Conservation (phyloP, 768 basidiomycete species). For the Phallus indusiatus region DNA sequence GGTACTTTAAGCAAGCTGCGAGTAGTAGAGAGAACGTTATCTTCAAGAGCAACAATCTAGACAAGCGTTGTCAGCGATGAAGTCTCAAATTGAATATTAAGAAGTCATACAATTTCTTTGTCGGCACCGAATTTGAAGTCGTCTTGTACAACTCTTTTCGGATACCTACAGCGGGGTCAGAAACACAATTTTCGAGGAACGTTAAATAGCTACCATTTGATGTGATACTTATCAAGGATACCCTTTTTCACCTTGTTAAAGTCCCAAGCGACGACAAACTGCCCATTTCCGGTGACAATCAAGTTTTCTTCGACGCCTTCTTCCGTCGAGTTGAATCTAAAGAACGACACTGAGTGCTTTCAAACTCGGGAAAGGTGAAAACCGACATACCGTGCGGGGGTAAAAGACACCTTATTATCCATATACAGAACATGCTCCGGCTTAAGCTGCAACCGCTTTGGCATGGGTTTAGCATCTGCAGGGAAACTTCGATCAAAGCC, state of each 20-base stretch:
- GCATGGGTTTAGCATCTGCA: constrained; percentile 85
- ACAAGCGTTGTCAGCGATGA: neutral
- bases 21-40: constrained; percentile 88
- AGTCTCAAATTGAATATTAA: constrained; percentile 2
- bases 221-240: constrained; percentile 83
- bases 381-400: constrained; percentile 70
- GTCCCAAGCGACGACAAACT: constrained; percentile 95
- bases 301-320: constrained; percentile 85
- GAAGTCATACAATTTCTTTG: constrained; percentile 75
- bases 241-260: constrained; percentile 94
- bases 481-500: constrained; percentile 97
- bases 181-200: neutral
- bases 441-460: constrained; percentile 77
- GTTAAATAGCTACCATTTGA: constrained; percentile 51
- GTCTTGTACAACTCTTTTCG: constrained; percentile 91
- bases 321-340: constrained; percentile 80
- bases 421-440: constrained; percentile 93
- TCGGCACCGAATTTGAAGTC: constrained; percentile 98
- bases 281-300: constrained; percentile 89
- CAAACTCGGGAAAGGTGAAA: constrained; percentile 3
- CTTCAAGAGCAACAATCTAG: constrained; percentile 92
- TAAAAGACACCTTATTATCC: constrained; percentile 78
- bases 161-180: constrained; percentile 41
- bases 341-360: neutral
- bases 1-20: constrained; percentile 88